Evolutionary conservation across 2,329 filamentous ascomycete genomes (phyloP).

Genomic region (Fusarium gaditjirri): DNA sequence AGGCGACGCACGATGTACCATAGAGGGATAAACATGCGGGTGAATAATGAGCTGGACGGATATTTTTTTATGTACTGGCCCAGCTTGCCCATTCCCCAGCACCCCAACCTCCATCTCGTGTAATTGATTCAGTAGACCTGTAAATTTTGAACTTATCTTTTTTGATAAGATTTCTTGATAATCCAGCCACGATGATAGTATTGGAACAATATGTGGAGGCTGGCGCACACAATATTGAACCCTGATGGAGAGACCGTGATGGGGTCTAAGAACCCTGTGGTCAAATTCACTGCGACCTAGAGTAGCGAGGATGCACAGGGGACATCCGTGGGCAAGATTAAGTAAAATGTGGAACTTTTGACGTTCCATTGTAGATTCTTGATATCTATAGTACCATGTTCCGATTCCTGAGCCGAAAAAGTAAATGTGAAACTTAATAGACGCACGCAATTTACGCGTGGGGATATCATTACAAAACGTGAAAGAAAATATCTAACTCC

Average conservation of each 20-base stretch:
- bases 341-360: not conserved
- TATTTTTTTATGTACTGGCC: not conserved
- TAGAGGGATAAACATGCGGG: not conserved
- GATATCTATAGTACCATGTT: conserved; percentile 19
- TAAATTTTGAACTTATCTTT: not conserved
- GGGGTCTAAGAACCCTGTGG: not conserved
- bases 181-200: conserved; percentile 8
- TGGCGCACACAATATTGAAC: conserved; percentile 12
- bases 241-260: conserved; percentile 5
- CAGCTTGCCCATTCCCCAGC: not conserved
- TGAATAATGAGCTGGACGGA: not conserved
- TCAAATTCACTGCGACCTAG: not conserved
- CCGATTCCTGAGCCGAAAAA: conserved; percentile 14
- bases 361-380: conserved; percentile 15
- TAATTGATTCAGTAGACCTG: not conserved
- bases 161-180: not conserved
- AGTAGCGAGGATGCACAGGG: not conserved
- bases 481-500: conserved; percentile 32
- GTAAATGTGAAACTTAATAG: conserved; percentile 28
- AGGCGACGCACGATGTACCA: conserved; percentile 1
- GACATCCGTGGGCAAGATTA: not conserved
- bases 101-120: not conserved
- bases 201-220: conserved; percentile 9
- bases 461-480: conserved; percentile 43
- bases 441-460: conserved; percentile 31